A percentile compares a stretch with the other conserved stretches of the same genome.
These are phyloP conservation scores for Daldinia loculata DNA, from an alignment of 495 filamentous ascomycete genomes.

Conservation along the genomic window DNA sequence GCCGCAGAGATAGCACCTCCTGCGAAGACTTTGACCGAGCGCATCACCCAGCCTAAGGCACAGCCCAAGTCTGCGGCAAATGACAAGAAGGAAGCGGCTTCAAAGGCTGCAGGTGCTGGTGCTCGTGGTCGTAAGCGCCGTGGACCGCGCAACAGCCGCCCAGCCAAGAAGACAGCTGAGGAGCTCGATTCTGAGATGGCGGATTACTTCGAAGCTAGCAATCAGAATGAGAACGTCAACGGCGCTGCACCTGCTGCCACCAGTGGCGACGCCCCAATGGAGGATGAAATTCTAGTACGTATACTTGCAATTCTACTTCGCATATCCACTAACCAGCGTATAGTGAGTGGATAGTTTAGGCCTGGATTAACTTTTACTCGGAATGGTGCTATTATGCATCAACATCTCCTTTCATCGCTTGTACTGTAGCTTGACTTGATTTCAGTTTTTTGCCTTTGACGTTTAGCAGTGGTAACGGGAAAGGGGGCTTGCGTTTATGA, in stretches of 20 bases:
- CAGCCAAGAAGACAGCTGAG: slow-evolving; percentile 88
- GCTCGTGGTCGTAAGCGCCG: slow-evolving; percentile 63
- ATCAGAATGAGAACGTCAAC: slow-evolving; percentile 53
- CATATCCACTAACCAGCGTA: slow-evolving; percentile 8
- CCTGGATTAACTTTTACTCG: background rate
- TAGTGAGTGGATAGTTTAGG: slow-evolving; percentile 29
- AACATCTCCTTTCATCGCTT: slow-evolving; percentile 9
- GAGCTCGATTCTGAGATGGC: slow-evolving; percentile 95
- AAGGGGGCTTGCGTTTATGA: slow-evolving; percentile 15
- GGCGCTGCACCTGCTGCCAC: slow-evolving; percentile 51
- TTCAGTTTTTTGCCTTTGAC: slow-evolving; percentile 1
- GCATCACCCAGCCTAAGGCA: slow-evolving; percentile 75
- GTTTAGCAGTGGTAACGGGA: slow-evolving; percentile 15
- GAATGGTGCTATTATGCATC: background rate
- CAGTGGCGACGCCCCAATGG: slow-evolving; percentile 62
- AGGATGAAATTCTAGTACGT: slow-evolving; percentile 57
- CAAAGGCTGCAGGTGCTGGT: slow-evolving; percentile 51
- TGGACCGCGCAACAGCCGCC: slow-evolving; percentile 64
- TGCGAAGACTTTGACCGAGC: slow-evolving; percentile 82
- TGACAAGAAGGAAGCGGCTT: slow-evolving; percentile 63
- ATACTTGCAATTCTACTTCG: background rate
- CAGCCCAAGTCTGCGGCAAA: slow-evolving; percentile 86
- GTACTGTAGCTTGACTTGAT: slow-evolving; percentile 2
- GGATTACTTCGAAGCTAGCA: slow-evolving; percentile 75
- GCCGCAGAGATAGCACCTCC: slow-evolving; percentile 68